These are phyloP conservation scores for Stagonosporopsis cucurbitacearum DNA, from an alignment of 2,329 filamentous ascomycete genomes.

Conservation along the genomic window DNA sequence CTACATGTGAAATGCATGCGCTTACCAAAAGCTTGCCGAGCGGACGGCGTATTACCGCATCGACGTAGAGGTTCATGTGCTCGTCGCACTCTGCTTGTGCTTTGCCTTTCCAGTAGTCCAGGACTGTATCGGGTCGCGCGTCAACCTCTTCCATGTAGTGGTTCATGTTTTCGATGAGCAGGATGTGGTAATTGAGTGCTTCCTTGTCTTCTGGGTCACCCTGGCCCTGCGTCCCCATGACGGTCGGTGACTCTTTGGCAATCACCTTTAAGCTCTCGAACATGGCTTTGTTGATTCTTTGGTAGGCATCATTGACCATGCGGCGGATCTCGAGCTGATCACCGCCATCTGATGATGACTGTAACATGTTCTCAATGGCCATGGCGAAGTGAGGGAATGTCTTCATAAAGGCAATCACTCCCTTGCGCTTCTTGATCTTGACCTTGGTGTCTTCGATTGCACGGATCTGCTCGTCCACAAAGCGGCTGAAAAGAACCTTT, in stretches of 20 bases:
- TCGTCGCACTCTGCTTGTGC: conserved; percentile 81
- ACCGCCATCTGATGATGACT: conserved; percentile 57
- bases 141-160: conserved; percentile 95
- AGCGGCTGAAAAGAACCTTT: conserved; percentile 79
- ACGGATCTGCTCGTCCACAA: conserved; percentile 92
- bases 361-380: conserved; percentile 83
- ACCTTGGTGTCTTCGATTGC: conserved; percentile 98
- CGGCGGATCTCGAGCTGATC: conserved; percentile 70
- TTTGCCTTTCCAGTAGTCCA: conserved; percentile 82
- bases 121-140: conserved; percentile 71
- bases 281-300: conserved; percentile 90
- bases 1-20: background rate
- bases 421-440: conserved; percentile 98
- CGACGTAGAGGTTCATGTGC: conserved; percentile 86
- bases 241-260: conserved; percentile 70
- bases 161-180: conserved; percentile 99
- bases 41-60: conserved; percentile 85
- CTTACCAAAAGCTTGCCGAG: conserved; percentile 79
- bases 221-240: conserved; percentile 59
- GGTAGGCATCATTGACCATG: conserved; percentile 85
- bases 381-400: conserved; percentile 88
- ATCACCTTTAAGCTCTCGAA: conserved; percentile 97
- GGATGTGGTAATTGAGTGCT: conserved; percentile 94
- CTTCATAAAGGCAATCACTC: conserved; percentile 93
- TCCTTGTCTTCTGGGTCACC: conserved; percentile 88